Percentiles rank a stretch among this genome's conserved stretches.
Conservation (phyloP, 768 basidiomycete genomes). For the Mycena filopes region DNA sequence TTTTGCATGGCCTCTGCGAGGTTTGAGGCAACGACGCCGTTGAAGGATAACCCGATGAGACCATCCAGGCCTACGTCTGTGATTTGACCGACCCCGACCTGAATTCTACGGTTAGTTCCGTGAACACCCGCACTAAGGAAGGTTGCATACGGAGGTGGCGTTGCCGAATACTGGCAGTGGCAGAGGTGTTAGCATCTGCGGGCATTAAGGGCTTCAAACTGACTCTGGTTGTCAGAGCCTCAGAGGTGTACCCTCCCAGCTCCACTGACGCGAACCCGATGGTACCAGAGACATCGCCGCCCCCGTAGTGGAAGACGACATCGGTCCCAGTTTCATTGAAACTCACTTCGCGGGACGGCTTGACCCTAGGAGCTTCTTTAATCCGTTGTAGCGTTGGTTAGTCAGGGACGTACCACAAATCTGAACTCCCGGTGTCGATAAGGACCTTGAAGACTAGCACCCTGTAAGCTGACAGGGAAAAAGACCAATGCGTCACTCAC, state of each 20-base stretch:
- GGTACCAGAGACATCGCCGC: neutral
- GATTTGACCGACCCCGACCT: neutral
- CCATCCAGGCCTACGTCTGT: neutral
- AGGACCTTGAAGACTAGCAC: slow-evolving; percentile 1
- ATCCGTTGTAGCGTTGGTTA: neutral
- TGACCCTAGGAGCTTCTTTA: neutral
- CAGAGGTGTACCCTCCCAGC: neutral
- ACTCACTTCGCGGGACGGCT: neutral
- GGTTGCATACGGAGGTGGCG: neutral
- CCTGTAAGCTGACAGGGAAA: too few relatives aligned
- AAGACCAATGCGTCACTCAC: too few relatives aligned
- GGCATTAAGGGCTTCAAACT: too few relatives aligned
- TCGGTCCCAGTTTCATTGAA: neutral
- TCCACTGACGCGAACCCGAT: too few relatives aligned
- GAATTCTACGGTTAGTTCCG: too few relatives aligned
- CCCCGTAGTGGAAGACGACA: neutral
- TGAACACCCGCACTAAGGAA: too few relatives aligned
- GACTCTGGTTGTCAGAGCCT: too few relatives aligned
- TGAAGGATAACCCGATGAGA: neutral
- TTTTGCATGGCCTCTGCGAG: neutral
- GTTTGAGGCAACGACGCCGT: neutral
- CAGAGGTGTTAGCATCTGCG: too few relatives aligned
- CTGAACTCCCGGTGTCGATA: slow-evolving; percentile 9
- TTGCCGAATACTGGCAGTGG: neutral
- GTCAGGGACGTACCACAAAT: neutral